phyloP scores from a whole-genome alignment of 2,329 filamentous ascomycete species.

The Canariomyces notabilis region DNA sequence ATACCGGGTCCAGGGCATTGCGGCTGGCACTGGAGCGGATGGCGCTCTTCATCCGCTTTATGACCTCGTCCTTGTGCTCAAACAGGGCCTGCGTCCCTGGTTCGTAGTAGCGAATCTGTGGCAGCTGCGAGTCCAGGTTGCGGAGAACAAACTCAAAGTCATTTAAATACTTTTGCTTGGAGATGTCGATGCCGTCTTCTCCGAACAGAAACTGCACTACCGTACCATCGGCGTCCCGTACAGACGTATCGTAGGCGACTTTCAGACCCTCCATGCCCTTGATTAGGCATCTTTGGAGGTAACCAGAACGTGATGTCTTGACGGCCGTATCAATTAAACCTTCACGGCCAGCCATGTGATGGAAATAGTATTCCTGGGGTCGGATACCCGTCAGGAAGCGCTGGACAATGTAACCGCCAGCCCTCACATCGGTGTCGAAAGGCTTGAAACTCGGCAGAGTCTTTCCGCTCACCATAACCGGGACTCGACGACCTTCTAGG shows the following conservation, averaged over 20 bases:
- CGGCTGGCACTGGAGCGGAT: constrained; percentile 63
- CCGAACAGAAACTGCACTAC: constrained; percentile 95
- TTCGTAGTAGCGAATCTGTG: constrained; percentile 64
- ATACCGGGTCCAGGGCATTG: constrained; percentile 66
- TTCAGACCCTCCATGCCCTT: constrained; percentile 96
- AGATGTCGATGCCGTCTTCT: constrained; percentile 90
- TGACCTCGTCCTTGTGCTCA: constrained; percentile 55
- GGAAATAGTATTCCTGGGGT: constrained; percentile 98
- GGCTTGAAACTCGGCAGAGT: constrained; percentile 89
- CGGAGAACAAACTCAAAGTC: constrained; percentile 87
- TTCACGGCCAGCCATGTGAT: constrained; percentile 98
- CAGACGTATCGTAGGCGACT: constrained; percentile 89
- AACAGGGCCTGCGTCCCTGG: constrained; percentile 41
- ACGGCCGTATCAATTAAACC: constrained; percentile 98
- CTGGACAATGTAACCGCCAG: constrained; percentile 89
- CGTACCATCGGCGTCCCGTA: constrained; percentile 88
- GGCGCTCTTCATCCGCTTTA: constrained; percentile 76
- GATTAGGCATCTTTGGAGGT: constrained; percentile 92
- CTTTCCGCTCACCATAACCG: constrained; percentile 97
- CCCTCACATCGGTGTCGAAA: constrained; percentile 82
- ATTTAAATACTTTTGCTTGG: constrained; percentile 85
- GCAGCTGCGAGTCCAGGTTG: constrained; percentile 76
- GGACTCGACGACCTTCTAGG: constrained; percentile 88
- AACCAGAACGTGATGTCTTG: constrained; percentile 95
- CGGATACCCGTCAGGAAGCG: constrained; percentile 97